Conservation (phyloP, 768 basidiomycete genomes). For the Pleurotus eryngii region DNA sequence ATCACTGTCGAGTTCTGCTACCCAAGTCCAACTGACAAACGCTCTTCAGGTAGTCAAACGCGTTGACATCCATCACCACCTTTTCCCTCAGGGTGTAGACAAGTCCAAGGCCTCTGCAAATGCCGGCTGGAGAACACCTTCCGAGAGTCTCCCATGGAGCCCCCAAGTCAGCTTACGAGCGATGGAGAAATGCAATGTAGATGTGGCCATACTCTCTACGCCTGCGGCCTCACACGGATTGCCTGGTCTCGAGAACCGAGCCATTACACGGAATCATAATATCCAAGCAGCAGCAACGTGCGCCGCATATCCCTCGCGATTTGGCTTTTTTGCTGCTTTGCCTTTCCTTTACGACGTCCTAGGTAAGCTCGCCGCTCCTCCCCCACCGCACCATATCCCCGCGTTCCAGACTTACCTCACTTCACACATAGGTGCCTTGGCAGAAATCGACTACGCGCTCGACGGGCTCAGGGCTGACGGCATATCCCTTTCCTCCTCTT, state of each 20-base stretch:
- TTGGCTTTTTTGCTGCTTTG: constrained; percentile 68
- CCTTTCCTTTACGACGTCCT: constrained; percentile 61
- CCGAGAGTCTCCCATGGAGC: constrained; percentile 64
- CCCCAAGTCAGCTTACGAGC: constrained; percentile 53
- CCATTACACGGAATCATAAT: constrained; percentile 45
- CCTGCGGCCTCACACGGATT: constrained; percentile 49
- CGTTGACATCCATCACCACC: constrained; percentile 79
- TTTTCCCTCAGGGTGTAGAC: constrained; percentile 52
- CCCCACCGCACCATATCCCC: not conserved
- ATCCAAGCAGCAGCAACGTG: constrained; percentile 44
- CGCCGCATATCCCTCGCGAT: constrained; percentile 45
- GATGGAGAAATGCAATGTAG: constrained; percentile 60
- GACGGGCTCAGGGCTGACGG: constrained; percentile 64
- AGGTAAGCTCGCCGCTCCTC: constrained; percentile 32
- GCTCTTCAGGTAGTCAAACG: constrained; percentile 15
- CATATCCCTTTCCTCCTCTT: constrained; percentile 63
- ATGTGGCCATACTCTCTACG: constrained; percentile 62
- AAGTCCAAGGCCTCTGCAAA: constrained; percentile 42
- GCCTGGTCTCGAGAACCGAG: constrained; percentile 36
- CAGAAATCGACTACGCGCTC: constrained; percentile 58
- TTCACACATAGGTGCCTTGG: constrained; percentile 43
- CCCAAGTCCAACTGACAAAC: too few species aligned
- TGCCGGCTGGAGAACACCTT: constrained; percentile 61
- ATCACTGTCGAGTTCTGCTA: not conserved
- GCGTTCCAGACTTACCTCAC: not conserved